Percentiles rank a stretch among this genome's conserved stretches.
Evolutionary conservation across 2,329 filamentous ascomycete genomes (phyloP).

Genomic region (Trichoderma polysporum): DNA sequence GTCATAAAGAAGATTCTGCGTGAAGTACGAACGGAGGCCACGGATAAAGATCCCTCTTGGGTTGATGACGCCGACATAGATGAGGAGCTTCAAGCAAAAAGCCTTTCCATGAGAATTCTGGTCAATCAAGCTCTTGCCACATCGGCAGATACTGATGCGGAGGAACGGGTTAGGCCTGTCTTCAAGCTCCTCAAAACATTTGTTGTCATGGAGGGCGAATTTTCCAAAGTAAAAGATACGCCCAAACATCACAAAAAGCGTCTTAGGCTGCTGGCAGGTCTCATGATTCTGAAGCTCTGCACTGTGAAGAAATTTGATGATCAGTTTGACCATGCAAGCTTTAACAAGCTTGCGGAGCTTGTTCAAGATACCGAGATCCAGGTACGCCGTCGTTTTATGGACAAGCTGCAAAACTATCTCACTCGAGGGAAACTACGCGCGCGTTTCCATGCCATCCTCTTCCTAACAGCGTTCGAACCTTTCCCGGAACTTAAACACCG

Average conservation of each 20-base stretch:
- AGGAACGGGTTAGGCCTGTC: conserved; percentile 64
- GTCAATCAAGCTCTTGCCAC: conserved; percentile 77
- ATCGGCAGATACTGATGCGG: conserved; percentile 51
- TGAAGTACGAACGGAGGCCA: conserved; percentile 63
- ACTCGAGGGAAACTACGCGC: conserved; percentile 66
- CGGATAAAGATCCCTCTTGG: conserved; percentile 61
- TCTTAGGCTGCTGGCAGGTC: conserved; percentile 79
- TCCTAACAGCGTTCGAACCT: conserved; percentile 90
- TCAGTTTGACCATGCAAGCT: conserved; percentile 68
- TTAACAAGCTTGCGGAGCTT: conserved; percentile 78
- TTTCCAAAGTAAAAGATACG: conserved; percentile 72
- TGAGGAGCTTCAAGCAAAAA: conserved; percentile 80
- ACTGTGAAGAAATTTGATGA: conserved; percentile 74
- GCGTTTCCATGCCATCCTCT: conserved; percentile 87
- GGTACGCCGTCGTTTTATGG: conserved; percentile 77
- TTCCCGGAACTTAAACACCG: conserved; percentile 68
- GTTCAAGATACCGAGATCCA: conserved; percentile 73
- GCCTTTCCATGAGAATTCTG: conserved; percentile 78
- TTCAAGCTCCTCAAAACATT: conserved; percentile 78
- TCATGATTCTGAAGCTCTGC: conserved; percentile 80
- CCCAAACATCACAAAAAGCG: conserved; percentile 75
- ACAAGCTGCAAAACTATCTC: conserved; percentile 87
- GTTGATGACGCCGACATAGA: conserved; percentile 67
- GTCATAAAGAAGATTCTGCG: conserved; percentile 73
- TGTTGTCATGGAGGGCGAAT: conserved; percentile 73